These are phyloP conservation scores for Paraphoma sp. DNA, from an alignment of 2,329 filamentous ascomycete genomes.

Conservation along the genomic window DNA sequence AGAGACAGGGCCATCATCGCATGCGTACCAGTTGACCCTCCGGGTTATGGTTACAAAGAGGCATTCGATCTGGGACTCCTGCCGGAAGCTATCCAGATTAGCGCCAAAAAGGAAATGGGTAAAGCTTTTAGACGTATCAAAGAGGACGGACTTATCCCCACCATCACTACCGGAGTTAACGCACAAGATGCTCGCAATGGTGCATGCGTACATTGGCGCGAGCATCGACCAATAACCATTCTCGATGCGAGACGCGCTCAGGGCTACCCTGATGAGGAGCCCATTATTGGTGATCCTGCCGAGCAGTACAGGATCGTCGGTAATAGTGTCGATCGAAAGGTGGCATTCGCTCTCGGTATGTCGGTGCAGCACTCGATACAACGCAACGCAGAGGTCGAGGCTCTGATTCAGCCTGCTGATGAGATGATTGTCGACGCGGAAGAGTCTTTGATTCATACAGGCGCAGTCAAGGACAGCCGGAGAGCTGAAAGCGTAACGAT, in stretches of 20 bases:
- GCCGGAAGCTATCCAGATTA: slow-evolving; percentile 26
- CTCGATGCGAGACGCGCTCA: slow-evolving; percentile 74
- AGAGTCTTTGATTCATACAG: not conserved
- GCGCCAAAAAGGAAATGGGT: slow-evolving; percentile 21
- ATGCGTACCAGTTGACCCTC: slow-evolving; percentile 64
- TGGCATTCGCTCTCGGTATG: slow-evolving; percentile 71
- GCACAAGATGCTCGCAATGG: slow-evolving; percentile 65
- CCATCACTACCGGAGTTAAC: slow-evolving; percentile 64
- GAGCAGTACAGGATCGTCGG: slow-evolving; percentile 73
- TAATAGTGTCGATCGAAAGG: slow-evolving; percentile 76
- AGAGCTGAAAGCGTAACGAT: too few species aligned
- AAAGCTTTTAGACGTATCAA: slow-evolving; percentile 60
- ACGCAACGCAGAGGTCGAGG: not conserved
- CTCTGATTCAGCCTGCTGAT: not conserved
- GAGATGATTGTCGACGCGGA: slow-evolving; percentile 1
- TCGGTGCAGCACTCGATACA: slow-evolving; percentile 50
- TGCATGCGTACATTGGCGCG: slow-evolving; percentile 67
- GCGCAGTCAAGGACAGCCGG: not conserved
- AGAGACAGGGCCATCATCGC: slow-evolving; percentile 57
- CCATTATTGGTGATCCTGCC: slow-evolving; percentile 64
- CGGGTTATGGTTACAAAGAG: slow-evolving; percentile 32
- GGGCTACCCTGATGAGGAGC: slow-evolving; percentile 72
- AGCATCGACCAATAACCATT: slow-evolving; percentile 67
- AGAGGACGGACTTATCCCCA: slow-evolving; percentile 63
- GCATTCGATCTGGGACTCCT: slow-evolving; percentile 48